These are phyloP conservation scores for Paramecium octaurelia DNA, from an alignment of 73 alveolate genomes.

Conservation along the genomic window DNA sequence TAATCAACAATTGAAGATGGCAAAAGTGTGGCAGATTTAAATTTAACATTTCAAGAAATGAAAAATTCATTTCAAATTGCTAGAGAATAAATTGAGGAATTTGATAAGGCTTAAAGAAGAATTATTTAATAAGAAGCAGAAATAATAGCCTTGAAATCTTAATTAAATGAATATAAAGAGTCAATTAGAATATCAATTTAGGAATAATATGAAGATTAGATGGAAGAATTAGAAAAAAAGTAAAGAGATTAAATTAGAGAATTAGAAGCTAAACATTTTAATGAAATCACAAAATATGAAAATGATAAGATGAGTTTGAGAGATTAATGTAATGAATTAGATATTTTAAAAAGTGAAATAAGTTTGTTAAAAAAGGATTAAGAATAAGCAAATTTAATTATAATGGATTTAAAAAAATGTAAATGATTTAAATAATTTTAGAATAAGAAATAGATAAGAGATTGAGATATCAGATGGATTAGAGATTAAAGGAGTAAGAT, in stretches of 20 bases:
- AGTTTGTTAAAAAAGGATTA: conserved; percentile 2
- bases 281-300: not conserved
- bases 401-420: conserved; percentile 40
- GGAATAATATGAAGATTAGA: conserved; percentile 53
- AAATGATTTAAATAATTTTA: not conserved
- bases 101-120: conserved; percentile 13
- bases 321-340: conserved; percentile 22
- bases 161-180: conserved; percentile 21
- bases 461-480: conserved; percentile 16
- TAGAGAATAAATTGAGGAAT: conserved; percentile 13
- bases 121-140: conserved; percentile 30
- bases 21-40: conserved; percentile 39
- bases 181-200: not conserved
- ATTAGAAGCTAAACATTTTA: not conserved
- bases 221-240: conserved; percentile 22
- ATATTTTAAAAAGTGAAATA: not conserved
- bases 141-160: not conserved
- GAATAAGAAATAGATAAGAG: conserved; percentile 37
- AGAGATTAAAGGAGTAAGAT: conserved; percentile 48
- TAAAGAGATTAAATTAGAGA: not conserved
- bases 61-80: conserved; percentile 31
- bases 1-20: conserved; percentile 1
- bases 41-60: conserved; percentile 27
- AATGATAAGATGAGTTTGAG: not conserved
- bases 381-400: not conserved